Evolutionary conservation across 1,284 basidiomycete species (phyloP).

Genomic region (Ustilago cynodontis): DNA sequence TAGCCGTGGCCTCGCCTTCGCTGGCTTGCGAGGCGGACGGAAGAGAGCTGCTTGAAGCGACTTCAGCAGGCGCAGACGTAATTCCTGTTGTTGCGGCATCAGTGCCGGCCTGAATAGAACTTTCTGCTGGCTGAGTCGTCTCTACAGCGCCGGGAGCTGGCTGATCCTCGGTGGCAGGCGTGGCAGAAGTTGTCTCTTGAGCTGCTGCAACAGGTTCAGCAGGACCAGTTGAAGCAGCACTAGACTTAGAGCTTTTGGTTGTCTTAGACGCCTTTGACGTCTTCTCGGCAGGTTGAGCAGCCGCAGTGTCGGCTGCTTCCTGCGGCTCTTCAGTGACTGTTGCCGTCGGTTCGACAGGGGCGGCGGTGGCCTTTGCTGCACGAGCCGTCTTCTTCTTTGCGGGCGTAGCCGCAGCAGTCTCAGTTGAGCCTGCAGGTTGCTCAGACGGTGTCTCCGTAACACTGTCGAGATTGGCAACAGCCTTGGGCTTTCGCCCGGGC

Average conservation of each 20-base stretch:
- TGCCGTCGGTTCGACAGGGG: neutral
- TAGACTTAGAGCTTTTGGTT: neutral
- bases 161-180: neutral
- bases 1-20: neutral
- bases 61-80: neutral
- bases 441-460: neutral
- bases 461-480: neutral
- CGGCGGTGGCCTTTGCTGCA: neutral
- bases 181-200: neutral
- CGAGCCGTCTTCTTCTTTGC: constrained; percentile 7
- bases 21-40: neutral
- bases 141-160: neutral
- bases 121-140: neutral
- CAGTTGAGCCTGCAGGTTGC: neutral
- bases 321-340: neutral
- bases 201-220: neutral
- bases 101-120: neutral
- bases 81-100: neutral
- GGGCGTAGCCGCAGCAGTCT: neutral
- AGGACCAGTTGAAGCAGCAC: neutral
- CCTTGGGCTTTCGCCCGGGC: neutral
- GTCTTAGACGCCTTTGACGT: constrained; percentile 10
- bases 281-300: constrained; percentile 4
- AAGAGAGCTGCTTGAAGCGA: neutral
- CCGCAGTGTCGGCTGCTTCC: neutral